These are phyloP conservation scores for Orbilia brochopaga DNA, from an alignment of 2,329 filamentous ascomycete species.

Conservation along the genomic window DNA sequence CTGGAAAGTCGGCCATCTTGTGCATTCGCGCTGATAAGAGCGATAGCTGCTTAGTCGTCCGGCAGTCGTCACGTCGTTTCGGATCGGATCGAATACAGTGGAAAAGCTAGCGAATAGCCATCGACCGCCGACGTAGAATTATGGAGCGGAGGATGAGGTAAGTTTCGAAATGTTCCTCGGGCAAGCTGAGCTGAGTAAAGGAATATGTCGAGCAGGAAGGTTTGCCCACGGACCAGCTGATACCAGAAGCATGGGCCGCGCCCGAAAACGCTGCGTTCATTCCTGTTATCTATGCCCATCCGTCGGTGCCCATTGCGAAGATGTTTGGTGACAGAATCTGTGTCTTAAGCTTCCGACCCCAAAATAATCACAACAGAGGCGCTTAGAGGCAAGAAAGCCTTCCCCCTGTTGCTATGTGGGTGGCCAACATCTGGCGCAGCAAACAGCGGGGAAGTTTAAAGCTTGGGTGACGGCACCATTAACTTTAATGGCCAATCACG, in stretches of 20 bases:
- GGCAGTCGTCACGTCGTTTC: not conserved
- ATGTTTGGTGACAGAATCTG: not conserved
- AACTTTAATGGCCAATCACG: slow-evolving; percentile 2
- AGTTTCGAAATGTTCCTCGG: not conserved
- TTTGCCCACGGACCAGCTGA: not conserved
- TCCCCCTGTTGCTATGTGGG: slow-evolving; percentile 2
- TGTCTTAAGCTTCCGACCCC: not conserved
- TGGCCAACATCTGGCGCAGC: not conserved
- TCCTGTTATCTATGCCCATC: not conserved
- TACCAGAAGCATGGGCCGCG: not conserved
- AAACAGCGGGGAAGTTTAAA: not conserved
- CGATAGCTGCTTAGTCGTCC: too few relatives aligned
- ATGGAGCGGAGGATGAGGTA: not conserved
- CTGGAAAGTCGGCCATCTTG: slow-evolving; percentile 30
- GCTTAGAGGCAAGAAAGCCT: not conserved
- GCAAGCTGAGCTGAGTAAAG: not conserved
- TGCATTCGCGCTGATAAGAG: not conserved
- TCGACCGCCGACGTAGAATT: not conserved
- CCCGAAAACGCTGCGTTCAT: not conserved
- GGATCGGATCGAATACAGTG: not conserved
- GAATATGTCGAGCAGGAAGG: not conserved
- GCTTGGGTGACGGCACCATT: not conserved
- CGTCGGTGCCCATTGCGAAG: not conserved
- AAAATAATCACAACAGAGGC: slow-evolving; percentile 9
- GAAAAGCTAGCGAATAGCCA: not conserved